Evolutionary conservation across 345 rosid genomes (phyloP), one percentile per base, ranked within the genome.

Genomic region (Odontarrhena argentea): DNA sequence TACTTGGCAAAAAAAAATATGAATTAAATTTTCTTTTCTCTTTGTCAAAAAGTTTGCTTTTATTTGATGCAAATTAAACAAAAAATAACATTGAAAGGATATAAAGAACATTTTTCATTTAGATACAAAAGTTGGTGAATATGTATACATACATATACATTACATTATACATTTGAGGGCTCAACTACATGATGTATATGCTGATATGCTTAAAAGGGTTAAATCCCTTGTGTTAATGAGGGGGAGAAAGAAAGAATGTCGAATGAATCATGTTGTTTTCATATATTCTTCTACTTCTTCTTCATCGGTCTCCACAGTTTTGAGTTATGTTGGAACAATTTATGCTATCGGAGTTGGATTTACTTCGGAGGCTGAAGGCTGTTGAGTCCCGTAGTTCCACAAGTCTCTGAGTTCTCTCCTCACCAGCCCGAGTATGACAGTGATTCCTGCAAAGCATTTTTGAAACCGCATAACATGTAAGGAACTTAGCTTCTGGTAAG

Each of bases 341-440:
- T 67, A 68, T 54, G 73, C 73, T 12, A 10, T 1, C 54, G 69
- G 64, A 60, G 53, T 8, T 47, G 64, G 58, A 24, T 54, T 74
- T 61, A 61, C 77, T 22, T 54, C 53, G 24, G 77, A 11, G 53
- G 44, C 56, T 53, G 77, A 53, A 67, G 63, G 51, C 56, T 65
- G 61, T 61, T n/a, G 78, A 1, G 73, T 36, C 30, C 86, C 79
- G 47, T 79, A 84, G 72, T 66, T 73, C 95, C 91, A 86, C 36
- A 92, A 85, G 62, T 57, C 74, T 67, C 67, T 81, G 24, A 92
- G 46, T 73, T 92, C 97, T 67, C 82, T 80, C 77, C 98, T 85
- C 47, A 73, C 41, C 75, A 78, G 37, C 45, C 86, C 91, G 63
- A 92, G 77, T 30, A 82, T 10, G 18, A 92, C 77, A 22, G 83